Base-by-base conservation (phyloP, 2,329 filamentous ascomycete species). In the Alternaria rosae region DNA sequence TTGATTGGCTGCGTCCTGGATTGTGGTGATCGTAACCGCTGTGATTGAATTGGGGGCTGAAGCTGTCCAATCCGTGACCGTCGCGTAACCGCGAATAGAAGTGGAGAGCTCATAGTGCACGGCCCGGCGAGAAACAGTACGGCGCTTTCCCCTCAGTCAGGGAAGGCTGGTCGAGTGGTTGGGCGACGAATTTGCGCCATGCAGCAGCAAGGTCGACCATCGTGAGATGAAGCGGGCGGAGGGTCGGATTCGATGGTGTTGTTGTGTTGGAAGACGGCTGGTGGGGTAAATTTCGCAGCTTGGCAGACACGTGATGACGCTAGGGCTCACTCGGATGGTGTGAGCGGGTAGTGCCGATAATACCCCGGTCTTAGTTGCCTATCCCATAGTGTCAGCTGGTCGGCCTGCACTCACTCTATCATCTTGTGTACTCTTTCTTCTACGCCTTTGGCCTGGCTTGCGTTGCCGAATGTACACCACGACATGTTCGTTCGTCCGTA, bases 1-100 rank as follows among this genome's bases (percentile, higher is more conserved):
- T 65, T 78, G 75, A 79, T 78, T 78, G 76, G 77, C 59, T 62
- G 55, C 67, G 56, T 75, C 64, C 65, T 69, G 54, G 66, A 48
- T 68, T 44, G 57, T 71, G 62, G 62, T 69, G 70, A 73, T 56
- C 62, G 70, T 79, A 80, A 76, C 76, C 78, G 78, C 78, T 79
- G 76, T 75, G 70, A 68, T 70, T 73, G 68, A 54, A 67, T 70
- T 75, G 73, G 77, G 75, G 76, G 77, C 76, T 69, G 70, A 72
- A 70, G 71, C 72, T 59, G 66, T 77, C 77, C 77, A 79, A 79
- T 79, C 76, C 75, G 71, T 77, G 75, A 72, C 52, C 61, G 71
- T 77, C 76, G 77, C 77, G 76, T 78, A 78, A 73, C 77, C 75
- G 68, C 74, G 76, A 77, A 74, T 77, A 77, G 73, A 73, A 76